Evolutionary conservation across 2,329 filamentous ascomycete genomes (phyloP).

Genomic region (Ceratocystis harringtonii): DNA sequence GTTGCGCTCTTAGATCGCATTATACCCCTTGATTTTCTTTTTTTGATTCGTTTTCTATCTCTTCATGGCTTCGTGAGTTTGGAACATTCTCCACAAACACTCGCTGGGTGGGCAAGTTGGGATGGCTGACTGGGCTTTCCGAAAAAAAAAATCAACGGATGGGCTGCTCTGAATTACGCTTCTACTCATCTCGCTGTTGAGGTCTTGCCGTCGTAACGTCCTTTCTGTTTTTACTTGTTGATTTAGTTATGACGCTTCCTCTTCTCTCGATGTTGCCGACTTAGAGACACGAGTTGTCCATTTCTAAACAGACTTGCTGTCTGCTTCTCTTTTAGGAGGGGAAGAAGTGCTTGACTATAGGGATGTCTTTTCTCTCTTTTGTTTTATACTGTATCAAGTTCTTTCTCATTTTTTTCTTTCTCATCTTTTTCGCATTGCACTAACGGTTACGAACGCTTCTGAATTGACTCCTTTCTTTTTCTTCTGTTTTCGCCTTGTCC

Average conservation of each 20-base stretch:
- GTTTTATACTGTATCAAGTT: conserved; percentile 5
- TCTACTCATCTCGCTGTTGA: too few species aligned
- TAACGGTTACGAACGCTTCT: conserved; percentile 18
- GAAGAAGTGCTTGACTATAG: background rate
- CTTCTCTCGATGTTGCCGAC: background rate
- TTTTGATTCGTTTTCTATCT: conserved; percentile 1
- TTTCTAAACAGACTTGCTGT: background rate
- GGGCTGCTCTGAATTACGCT: background rate
- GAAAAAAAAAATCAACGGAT: background rate
- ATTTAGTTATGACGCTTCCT: conserved; percentile 5
- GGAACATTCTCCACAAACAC: background rate
- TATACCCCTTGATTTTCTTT: conserved; percentile 11
- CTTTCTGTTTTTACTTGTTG: conserved; percentile 3
- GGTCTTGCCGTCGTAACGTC: too few species aligned
- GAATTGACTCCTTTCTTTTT: conserved; percentile 1
- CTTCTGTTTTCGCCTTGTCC: background rate
- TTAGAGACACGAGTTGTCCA: conserved; percentile 8
- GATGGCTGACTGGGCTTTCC: background rate
- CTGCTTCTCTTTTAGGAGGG: background rate
- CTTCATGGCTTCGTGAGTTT: background rate
- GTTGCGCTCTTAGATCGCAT: conserved; percentile 11
- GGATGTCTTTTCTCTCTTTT: conserved; percentile 1
- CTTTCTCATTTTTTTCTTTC: conserved; percentile 8
- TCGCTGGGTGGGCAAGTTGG: background rate
- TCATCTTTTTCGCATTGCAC: conserved; percentile 13